Base-by-base conservation (phyloP, 1,139 yeast genomes). In the Saccharomycopsis hybrid region DNA sequence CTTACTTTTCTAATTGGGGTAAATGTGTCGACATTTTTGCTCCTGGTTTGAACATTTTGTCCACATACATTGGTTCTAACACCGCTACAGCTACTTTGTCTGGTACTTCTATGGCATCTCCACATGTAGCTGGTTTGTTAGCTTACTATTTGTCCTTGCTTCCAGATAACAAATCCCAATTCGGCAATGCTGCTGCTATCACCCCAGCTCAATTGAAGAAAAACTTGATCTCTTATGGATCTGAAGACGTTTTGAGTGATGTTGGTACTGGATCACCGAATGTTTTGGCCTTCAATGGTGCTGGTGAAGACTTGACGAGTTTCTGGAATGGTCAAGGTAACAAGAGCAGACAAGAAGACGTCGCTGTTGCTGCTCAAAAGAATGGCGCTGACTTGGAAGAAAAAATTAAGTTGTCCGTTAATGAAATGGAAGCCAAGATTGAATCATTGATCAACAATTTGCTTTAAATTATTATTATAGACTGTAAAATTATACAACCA, bases 31-130 rank as follows among this genome's bases (percentile, higher is more conserved):
- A 85, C 65, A 78, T 86, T 54, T 85, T 84, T 62, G 95, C 88
- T 37, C 95, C 95, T 32, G 95, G 95, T 64, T 76, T 84, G 67
- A 82, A 85, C 66, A 77, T 85, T 57, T 73, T 83, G 62, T 83
- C 92, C 37, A 85, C 95, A 49, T 92, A 90, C 72, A 89, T 86
- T 66, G 95, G 96, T 47, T 84, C 95, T 41, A 80, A 82, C 58
- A 68, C 77, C 53, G 89, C 94, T 45, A 84, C 95, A 58, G 95
- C 96, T 55, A 80, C 92, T 48, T 77, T 92, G 69, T 88, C 97
- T 40, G 98, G 98, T 71, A 92, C 98, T 25, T 92, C 98, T 18
- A 92, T 92, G 98, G 98, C 98, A 35, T 87, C 97, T 44, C 98
- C 98, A 50, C 97, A 92, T 66, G 85, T 92, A 65, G 85, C 89